Evolutionary conservation across 2,329 filamentous ascomycete genomes (phyloP).

Genomic region (Fusarium sp.): DNA sequence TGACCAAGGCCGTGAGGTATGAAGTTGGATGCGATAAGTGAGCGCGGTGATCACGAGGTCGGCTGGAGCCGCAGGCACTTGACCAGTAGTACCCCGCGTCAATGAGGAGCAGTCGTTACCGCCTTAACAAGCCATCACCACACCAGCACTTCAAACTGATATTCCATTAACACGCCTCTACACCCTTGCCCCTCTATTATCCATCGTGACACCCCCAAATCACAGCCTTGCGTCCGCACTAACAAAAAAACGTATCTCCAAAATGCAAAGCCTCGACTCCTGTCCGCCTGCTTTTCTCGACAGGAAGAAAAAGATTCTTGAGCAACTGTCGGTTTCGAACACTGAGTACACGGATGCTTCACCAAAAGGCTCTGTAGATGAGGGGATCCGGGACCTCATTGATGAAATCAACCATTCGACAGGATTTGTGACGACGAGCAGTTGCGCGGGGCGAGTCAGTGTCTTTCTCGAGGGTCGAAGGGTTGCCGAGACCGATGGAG

Average conservation of each 20-base stretch:
- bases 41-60: conserved; percentile 37
- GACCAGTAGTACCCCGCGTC: conserved; percentile 42
- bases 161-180: conserved; percentile 9
- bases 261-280: conserved; percentile 48
- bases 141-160: conserved; percentile 10
- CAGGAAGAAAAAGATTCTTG: conserved; percentile 80
- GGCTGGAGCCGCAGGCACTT: conserved; percentile 30
- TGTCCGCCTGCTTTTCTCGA: conserved; percentile 59
- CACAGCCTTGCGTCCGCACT: conserved; percentile 40
- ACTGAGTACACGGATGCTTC: conserved; percentile 84
- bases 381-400: conserved; percentile 81
- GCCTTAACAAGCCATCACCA: conserved; percentile 27
- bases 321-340: conserved; percentile 75
- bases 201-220: conserved; percentile 30
- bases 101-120: conserved; percentile 9
- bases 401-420: conserved; percentile 79
- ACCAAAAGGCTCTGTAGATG: conserved; percentile 89
- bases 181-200: conserved; percentile 19
- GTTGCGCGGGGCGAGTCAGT: conserved; percentile 87
- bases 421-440: conserved; percentile 91
- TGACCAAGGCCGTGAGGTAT: conserved; percentile 8
- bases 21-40: conserved; percentile 34
- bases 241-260: conserved; percentile 31
- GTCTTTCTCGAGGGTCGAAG: conserved; percentile 87
- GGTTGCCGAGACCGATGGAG: conserved; percentile 31